Conservation (phyloP, 2,329 filamentous ascomycete genomes). For the Colletotrichum horii region DNA sequence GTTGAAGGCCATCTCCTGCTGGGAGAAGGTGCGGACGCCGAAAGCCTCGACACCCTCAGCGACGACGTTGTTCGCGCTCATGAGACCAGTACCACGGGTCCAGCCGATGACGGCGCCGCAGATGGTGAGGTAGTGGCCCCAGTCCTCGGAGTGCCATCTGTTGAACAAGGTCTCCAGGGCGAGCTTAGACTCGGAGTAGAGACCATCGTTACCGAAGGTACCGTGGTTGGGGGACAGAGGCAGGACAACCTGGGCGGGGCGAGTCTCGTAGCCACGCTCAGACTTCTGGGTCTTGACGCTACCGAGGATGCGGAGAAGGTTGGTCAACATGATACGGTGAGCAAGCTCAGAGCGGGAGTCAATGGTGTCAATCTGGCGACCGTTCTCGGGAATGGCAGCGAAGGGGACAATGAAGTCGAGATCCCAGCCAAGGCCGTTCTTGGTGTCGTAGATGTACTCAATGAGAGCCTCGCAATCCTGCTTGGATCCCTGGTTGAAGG, state of each 20-base stretch:
- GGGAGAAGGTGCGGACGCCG: constrained; percentile 96
- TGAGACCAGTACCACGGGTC: constrained; percentile 97
- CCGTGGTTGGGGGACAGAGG: constrained; percentile 98
- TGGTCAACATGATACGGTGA: constrained; percentile 99
- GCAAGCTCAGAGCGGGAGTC: constrained; percentile 98
- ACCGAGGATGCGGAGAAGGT: constrained; percentile 89
- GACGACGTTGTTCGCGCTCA: constrained; percentile 97
- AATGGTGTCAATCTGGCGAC: constrained; percentile 91
- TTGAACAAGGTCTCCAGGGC: constrained; percentile 98
- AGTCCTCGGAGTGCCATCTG: constrained; percentile 96
- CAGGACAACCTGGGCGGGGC: constrained; percentile 94
- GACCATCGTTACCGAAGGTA: constrained; percentile 95
- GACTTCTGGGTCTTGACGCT: constrained; percentile 91
- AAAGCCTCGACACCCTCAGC: constrained; percentile 96
- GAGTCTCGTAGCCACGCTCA: constrained; percentile 87
- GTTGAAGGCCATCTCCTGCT: constrained; percentile 99
- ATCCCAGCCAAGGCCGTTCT: constrained; percentile 98
- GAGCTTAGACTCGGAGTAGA: constrained; percentile 98
- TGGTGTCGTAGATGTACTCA: constrained; percentile 95
- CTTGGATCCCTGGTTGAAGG: constrained; percentile 99
- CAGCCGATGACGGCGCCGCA: constrained; percentile 98
- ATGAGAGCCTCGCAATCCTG: constrained; percentile 95
- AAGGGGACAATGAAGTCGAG: constrained; percentile 96
- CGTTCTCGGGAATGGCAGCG: constrained; percentile 96
- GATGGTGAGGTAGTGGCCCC: constrained; percentile 96